Evolutionary conservation across 2,329 filamentous ascomycete genomes (phyloP), one percentile per base, ranked within the genome.

Genomic region (Pyrenophora teres): DNA sequence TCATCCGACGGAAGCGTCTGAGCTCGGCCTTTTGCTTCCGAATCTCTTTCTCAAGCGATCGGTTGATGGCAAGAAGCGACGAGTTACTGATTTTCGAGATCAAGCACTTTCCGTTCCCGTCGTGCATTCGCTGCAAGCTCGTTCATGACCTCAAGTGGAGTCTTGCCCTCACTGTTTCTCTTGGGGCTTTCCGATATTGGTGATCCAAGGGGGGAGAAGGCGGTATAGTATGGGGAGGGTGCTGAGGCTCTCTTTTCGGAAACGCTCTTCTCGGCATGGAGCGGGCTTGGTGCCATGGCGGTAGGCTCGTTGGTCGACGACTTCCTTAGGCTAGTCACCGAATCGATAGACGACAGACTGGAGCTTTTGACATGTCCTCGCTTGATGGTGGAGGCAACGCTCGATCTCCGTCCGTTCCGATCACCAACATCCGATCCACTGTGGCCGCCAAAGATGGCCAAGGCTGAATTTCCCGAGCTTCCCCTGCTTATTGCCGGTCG

Each of bases 51-150:
- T 99, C 94, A 0, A 99, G 78, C 0, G 92, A 94, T 46, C 92
- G 83, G 70, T 99, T 99, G 76, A 99, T 97, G 35, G 94, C 94
- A 50, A 96, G 84, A 3, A 99, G 81, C 1, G 92, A 97, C 1
- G 91, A 94, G 68, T 99, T 99, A 48, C 89, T 96, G 58, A 99
- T 99, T 71, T 71, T 99, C 91, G 5, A 99, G 79, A 71, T 99
- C 94, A 61, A 97, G 84, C 1, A 99, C 92, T 77, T 97, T 99
- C 55, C 94, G 85, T 74, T 97, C 94, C 31, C 91, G 84, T 25
- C 94, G 85, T 12, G 94, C 94, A 69, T 91, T 94, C n/a, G 88
- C 84, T 9, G 94, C 91, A 6, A 91, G 80, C 54, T 95, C 92
- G 56, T 85, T 89, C 55, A 88, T 78, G 6, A 85, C 80, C 48